Evolutionary conservation across 257 asterid species (phyloP), one percentile per base, ranked within the genome.

Genomic region (Datura wrightii): DNA sequence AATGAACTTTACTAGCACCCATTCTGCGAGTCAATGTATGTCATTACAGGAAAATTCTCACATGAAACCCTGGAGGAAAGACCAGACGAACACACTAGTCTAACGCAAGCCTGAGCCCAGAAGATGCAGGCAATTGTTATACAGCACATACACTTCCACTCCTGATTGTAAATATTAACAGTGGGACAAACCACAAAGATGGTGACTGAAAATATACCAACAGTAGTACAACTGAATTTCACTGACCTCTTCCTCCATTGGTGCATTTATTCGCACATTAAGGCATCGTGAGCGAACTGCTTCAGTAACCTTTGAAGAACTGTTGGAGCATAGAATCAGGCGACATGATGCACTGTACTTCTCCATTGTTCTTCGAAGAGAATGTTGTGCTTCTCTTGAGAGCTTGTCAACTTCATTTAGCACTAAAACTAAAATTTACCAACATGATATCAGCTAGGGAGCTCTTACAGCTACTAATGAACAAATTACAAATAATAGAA

Each of bases 361-460:
- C 94, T 97, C 99, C 99, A 97, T 97, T 86, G 98, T 97, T 89
- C 98, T 94, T 85, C 98, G 91, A 48, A 97, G 98, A 83, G 99
- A 97, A 87, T 97, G 98, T 31, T 97, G 99, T 84, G 98, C 99
- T 93, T 97, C 99, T 89, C 98, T 92, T 62, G 98, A 96, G 88
- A 96, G 97, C 84, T 92, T 96, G 91, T 97, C 98, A 76, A 97
- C 99, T 89, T 97, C 99, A 91, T 97, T 94, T 83, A 95, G 91
- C 86, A 97, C 97, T 48, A 97, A 90, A 46, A 97, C 99, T 97
- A 92, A 84, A 63, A 71, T 80, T 85, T 83, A 10, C 19, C 79
- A 85, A 78, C 85, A 87, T 15, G 48, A 56, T 80, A 89, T 87
- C 79, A 86, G 79, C 42, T 78, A 85, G 85, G 84, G 58, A 86